These are phyloP conservation scores for Colletotrichum incanum DNA, from an alignment of 2,329 filamentous ascomycete species.

Conservation along the genomic window DNA sequence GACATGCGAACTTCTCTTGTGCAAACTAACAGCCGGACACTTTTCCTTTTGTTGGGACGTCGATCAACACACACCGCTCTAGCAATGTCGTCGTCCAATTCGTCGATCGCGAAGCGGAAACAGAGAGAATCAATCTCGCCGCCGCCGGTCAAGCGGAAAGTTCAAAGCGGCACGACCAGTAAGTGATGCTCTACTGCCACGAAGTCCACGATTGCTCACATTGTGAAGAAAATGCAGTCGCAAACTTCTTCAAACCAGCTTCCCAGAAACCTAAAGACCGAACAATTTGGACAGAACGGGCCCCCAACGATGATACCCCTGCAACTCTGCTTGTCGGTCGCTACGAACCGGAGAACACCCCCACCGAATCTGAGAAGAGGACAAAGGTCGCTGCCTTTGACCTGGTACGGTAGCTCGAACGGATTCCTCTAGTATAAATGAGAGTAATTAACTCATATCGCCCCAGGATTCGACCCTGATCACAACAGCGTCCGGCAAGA, in stretches of 20 bases:
- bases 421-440: not conserved
- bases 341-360: constrained; percentile 67
- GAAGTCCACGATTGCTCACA: not conserved
- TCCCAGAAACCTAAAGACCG: constrained; percentile 88
- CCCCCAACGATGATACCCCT: constrained; percentile 64
- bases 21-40: not conserved
- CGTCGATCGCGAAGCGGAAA: constrained; percentile 54
- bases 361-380: constrained; percentile 54
- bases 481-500: constrained; percentile 83
- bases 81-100: constrained; percentile 33
- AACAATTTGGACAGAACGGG: constrained; percentile 79
- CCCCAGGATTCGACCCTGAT: constrained; percentile 89
- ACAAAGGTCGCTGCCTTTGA: constrained; percentile 82
- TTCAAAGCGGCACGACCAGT: constrained; percentile 69
- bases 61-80: not conserved
- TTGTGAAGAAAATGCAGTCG: constrained; percentile 74
- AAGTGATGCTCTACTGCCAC: constrained; percentile 42
- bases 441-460: constrained; percentile 22
- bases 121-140: constrained; percentile 65
- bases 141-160: constrained; percentile 67
- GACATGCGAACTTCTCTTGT: constrained; percentile 20
- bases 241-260: constrained; percentile 88
- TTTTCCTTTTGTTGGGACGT: not conserved
- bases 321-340: constrained; percentile 82
- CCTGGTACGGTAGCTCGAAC: constrained; percentile 61